A percentile compares a stretch with the other conserved stretches of the same genome.
Evolutionary conservation across 768 basidiomycete species (phyloP).

Genomic region (Fomitopsis pulvina): DNA sequence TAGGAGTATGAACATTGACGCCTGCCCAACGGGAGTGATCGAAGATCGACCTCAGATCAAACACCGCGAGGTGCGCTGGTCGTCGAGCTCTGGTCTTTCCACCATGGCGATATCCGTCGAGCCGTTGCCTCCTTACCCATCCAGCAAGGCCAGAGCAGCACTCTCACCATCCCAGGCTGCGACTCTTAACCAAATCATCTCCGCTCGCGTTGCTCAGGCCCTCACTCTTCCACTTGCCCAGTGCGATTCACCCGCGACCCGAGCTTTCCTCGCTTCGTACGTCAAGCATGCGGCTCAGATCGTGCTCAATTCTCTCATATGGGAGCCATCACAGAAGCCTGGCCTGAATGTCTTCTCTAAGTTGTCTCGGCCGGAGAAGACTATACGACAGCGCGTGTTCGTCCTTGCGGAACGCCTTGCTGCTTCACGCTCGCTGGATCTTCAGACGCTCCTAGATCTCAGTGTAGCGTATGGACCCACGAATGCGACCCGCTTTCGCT

Average conservation of each 20-base stretch:
- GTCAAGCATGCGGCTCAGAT: constrained; percentile 49
- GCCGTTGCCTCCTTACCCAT: constrained; percentile 52
- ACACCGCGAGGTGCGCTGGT: too few species aligned
- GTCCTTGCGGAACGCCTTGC: constrained; percentile 52
- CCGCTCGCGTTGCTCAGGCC: constrained; percentile 37
- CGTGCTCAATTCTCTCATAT: constrained; percentile 50
- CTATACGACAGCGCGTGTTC: constrained; percentile 43
- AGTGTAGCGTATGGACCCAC: constrained; percentile 46
- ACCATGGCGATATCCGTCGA: constrained; percentile 21
- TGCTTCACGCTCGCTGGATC: constrained; percentile 34
- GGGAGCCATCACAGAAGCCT: constrained; percentile 29
- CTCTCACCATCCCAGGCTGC: constrained; percentile 48
- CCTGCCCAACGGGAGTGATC: too few species aligned
- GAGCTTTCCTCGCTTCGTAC: constrained; percentile 50
- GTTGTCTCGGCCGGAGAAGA: constrained; percentile 33
- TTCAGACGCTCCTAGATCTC: constrained; percentile 56
- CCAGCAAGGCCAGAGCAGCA: constrained; percentile 37
- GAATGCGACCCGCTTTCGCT: constrained; percentile 37
- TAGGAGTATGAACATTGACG: too few species aligned
- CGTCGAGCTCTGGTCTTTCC: neutral
- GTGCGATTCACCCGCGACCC: constrained; percentile 37
- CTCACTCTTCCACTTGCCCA: constrained; percentile 44
- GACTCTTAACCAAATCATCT: constrained; percentile 40
- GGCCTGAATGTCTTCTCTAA: constrained; percentile 3
- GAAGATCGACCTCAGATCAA: too few species aligned